phyloP scores from a whole-genome alignment of 2,329 filamentous ascomycete species.

The Hypoxylon rubiginosum region DNA sequence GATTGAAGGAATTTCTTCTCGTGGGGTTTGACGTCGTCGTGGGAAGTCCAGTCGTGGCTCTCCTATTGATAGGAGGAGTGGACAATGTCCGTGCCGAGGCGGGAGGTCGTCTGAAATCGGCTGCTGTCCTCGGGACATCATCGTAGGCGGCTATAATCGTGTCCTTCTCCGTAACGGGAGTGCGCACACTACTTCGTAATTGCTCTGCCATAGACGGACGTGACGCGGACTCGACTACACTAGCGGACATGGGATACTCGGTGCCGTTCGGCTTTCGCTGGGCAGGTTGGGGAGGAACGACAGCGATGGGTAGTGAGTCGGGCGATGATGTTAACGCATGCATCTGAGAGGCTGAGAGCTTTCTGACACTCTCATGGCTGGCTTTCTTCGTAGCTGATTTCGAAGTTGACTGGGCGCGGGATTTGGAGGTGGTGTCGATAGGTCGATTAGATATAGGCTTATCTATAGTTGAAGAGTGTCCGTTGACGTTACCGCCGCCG shows the following conservation, averaged over 20 bases:
- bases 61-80: constrained; percentile 64
- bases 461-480: constrained; percentile 23
- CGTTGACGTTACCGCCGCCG: constrained; percentile 6
- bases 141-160: constrained; percentile 49
- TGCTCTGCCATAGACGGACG: constrained; percentile 54
- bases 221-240: constrained; percentile 52
- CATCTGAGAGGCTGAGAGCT: constrained; percentile 70
- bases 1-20: constrained; percentile 66
- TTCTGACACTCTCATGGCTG: constrained; percentile 62
- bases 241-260: constrained; percentile 56
- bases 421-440: constrained; percentile 28
- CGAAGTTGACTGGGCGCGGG: constrained; percentile 41
- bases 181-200: constrained; percentile 45
- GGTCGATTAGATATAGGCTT: constrained; percentile 23
- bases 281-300: constrained; percentile 52
- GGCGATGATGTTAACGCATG: constrained; percentile 69
- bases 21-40: constrained; percentile 52
- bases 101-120: constrained; percentile 53
- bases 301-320: constrained; percentile 69
- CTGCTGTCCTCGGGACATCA: constrained; percentile 42
- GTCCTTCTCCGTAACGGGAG: constrained; percentile 27
- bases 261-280: constrained; percentile 52
- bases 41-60: constrained; percentile 51
- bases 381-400: constrained; percentile 46
- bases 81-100: constrained; percentile 62